Evolutionary conservation across 805 yeast species (phyloP), one percentile per base, ranked within the genome.

Genomic region (Candida xiaguanensis): DNA sequence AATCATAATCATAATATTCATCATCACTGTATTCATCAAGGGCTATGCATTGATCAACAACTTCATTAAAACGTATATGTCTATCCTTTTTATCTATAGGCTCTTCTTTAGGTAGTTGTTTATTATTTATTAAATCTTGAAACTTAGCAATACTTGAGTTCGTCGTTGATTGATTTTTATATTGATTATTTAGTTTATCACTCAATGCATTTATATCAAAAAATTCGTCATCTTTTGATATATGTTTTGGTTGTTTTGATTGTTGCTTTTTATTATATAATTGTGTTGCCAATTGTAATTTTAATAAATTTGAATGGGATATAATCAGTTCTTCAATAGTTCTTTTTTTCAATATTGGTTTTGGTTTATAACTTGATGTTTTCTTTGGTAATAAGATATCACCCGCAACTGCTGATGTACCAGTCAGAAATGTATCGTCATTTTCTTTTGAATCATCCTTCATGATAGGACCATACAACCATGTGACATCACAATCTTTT

Each of bases 401-500:
- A 14, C 74, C 74, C 0, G 74, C 74, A 4, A 63, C 72, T 7
- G 61, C 63, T 31, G 63, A 59, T n/a, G 68, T 58, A 1, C 70
- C 72, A n/a, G 68, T 64, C 26, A 25, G 20, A 17, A 17, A 30
- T 28, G 39, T 36, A 18, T 45, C 46, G 29, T 48, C 44, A 15
- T 37, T 24, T 13, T 31, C 15, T 11, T 16, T n/a, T 11, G 28
- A 20, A 26, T 32, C 32, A 15, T 35, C 32, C 16, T 40, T 36
- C 40, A 77, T 70, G 17, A 80, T 67, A 0, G 99, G 99, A 1
- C 99, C 99, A 63, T 91, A 93, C 11, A 93, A 74, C 99, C 99
- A 93, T 1, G 97, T 89, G 8, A 93, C 96, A 59, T 93, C 99
- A 42, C 84, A 82, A 53, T 93, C 99, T 63, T 95, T 93, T 31